A percentile compares a stretch with the other conserved stretches of the same genome.
Evolutionary conservation across 2,329 filamentous ascomycete genomes (phyloP).

Genomic region (Fusarium anguioides): DNA sequence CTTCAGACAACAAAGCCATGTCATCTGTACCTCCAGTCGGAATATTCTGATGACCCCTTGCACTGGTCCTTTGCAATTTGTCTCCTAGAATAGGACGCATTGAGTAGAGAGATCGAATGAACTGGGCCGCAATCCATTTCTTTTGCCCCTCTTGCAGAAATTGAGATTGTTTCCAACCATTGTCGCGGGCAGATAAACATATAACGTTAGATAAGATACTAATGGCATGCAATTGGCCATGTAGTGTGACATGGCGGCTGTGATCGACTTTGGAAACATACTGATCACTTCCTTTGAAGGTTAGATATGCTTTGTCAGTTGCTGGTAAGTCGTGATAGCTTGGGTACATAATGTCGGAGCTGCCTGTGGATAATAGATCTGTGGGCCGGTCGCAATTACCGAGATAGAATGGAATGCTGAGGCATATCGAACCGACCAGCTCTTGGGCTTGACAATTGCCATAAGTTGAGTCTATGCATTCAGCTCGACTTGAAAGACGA

Average conservation of each 20-base stretch:
- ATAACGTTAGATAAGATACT: constrained; percentile 8
- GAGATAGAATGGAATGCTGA: constrained; percentile 35
- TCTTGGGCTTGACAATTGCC: not conserved
- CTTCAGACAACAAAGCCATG: not conserved
- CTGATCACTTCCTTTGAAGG: not conserved
- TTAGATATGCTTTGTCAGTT: not conserved
- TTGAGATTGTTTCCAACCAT: not conserved
- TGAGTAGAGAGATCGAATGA: constrained; percentile 7
- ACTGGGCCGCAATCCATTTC: constrained; percentile 13
- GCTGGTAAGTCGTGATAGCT: constrained; percentile 23
- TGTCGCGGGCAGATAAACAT: not conserved
- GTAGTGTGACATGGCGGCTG: constrained; percentile 10
- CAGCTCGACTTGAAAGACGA: fast-evolving
- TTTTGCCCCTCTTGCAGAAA: not conserved
- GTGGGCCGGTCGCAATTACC: not conserved
- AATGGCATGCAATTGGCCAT: constrained; percentile 14
- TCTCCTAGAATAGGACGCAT: not conserved
- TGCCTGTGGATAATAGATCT: not conserved
- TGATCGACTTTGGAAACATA: constrained; percentile 22
- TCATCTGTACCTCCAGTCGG: not conserved
- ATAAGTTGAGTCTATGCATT: not conserved
- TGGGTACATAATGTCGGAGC: not conserved
- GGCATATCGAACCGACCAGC: constrained; percentile 14
- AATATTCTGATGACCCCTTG: no score
- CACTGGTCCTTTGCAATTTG: not conserved